Evolutionary conservation across 2,329 filamentous ascomycete species (phyloP).

Genomic region (Beauveria sp.): DNA sequence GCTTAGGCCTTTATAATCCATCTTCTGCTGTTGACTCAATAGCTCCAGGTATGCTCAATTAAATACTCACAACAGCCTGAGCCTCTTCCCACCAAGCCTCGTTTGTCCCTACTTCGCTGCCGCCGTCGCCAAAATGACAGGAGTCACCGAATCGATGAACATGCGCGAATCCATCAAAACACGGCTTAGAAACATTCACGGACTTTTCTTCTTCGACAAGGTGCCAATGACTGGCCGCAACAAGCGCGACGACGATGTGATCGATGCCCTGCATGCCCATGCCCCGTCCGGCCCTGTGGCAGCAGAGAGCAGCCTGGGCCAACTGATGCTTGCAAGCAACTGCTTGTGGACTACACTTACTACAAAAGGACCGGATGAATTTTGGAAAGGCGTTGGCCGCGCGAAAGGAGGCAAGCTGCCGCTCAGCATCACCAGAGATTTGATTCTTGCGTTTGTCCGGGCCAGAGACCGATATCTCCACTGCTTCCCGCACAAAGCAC

Average conservation of each 20-base stretch:
- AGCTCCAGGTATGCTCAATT: background rate
- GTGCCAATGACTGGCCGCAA: background rate
- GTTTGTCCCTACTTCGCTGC: background rate
- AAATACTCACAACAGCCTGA: background rate
- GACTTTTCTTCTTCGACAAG: background rate
- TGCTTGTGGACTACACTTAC: background rate
- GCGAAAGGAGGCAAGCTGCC: background rate
- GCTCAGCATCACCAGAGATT: background rate
- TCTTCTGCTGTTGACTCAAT: background rate
- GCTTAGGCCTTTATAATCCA: background rate
- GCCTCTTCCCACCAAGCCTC: background rate
- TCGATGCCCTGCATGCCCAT: background rate
- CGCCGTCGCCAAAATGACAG: background rate
- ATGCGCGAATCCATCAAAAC: background rate
- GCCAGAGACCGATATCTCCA: conserved; percentile 13
- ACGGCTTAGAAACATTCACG: background rate
- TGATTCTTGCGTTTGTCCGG: conserved; percentile 12
- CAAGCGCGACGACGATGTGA: background rate
- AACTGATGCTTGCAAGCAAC: conserved; percentile 5
- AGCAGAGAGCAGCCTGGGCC: background rate
- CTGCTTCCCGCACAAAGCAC: conserved; percentile 1
- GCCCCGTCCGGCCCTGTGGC: background rate
- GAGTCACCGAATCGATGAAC: background rate
- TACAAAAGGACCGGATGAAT: background rate
- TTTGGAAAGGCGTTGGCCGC: background rate